These are phyloP conservation scores for Kwoniella mangroviensis DNA, from an alignment of 768 basidiomycete species.

Conservation along the genomic window DNA sequence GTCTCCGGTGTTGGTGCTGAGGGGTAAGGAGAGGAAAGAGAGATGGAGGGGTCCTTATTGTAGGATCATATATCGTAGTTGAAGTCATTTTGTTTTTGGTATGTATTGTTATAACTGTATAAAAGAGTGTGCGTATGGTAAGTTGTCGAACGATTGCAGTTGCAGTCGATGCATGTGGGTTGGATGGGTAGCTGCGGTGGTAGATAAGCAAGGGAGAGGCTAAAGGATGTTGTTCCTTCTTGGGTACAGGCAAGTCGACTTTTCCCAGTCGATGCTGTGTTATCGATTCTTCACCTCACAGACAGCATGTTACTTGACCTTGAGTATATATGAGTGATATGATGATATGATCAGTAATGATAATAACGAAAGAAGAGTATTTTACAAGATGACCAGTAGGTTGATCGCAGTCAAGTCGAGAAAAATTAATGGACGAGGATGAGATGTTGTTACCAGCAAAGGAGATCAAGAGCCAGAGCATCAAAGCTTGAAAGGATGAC, in stretches of 20 bases:
- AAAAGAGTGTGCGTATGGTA: too few species aligned
- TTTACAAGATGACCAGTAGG: too few species aligned
- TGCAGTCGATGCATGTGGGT: background rate
- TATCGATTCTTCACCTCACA: background rate
- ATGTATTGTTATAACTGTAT: background rate
- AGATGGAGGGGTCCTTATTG: slow-evolving; percentile 6
- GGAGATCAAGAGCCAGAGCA: background rate
- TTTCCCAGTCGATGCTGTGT: background rate
- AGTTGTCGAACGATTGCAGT: background rate
- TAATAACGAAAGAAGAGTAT: too few species aligned
- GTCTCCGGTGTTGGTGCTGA: background rate
- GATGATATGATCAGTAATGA: background rate
- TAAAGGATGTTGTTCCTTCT: background rate
- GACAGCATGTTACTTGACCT: too few species aligned
- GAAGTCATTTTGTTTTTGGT: background rate
- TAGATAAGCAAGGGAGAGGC: background rate
- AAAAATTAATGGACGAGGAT: background rate
- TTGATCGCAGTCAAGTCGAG: background rate
- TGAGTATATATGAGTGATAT: too few species aligned
- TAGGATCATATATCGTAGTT: slow-evolving; percentile 5
- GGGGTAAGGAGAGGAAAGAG: background rate
- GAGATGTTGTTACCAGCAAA: background rate
- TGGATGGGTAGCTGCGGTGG: background rate
- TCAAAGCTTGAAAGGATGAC: background rate
- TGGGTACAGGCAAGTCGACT: background rate